Percentiles rank a stretch among this genome's conserved stretches.
Evolutionary conservation across 2,329 filamentous ascomycete species (phyloP).

Genomic region (Escovopsis sp.): DNA sequence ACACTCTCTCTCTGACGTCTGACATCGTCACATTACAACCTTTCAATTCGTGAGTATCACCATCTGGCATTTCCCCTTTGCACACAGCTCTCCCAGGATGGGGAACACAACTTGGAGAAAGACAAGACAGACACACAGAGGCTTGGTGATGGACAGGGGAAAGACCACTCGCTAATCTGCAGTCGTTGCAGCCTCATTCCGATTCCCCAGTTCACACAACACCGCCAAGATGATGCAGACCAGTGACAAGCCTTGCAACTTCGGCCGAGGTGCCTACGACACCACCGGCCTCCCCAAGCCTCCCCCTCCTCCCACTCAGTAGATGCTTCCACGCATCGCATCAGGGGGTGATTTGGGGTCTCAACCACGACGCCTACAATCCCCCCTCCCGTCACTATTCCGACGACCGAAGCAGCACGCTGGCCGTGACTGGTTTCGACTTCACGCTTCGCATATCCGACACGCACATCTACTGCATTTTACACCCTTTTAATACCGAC

Average conservation of each 20-base stretch:
- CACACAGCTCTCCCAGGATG: too few relatives aligned
- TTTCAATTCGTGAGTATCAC: conserved; percentile 17
- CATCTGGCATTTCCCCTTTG: too few relatives aligned
- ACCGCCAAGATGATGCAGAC: conserved; percentile 21
- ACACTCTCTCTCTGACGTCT: conserved; percentile 8
- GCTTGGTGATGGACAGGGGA: too few relatives aligned
- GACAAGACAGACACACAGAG: too few relatives aligned
- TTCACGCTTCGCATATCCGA: conserved; percentile 21
- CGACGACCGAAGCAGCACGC: too few relatives aligned
- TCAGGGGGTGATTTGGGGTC: too few relatives aligned
- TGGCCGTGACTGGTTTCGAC: conserved; percentile 4
- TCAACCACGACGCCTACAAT: too few relatives aligned
- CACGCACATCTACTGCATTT: not conserved
- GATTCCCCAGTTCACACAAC: not conserved
- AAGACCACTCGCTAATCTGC: not conserved
- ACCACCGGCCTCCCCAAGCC: conserved; percentile 35
- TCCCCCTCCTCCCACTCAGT: conserved; percentile 25
- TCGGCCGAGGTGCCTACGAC: conserved; percentile 37
- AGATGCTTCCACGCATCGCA: conserved; percentile 7
- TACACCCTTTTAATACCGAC: conserved; percentile 6
- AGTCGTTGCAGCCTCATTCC: not conserved
- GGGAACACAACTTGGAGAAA: too few relatives aligned
- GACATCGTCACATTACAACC: conserved; percentile 15
- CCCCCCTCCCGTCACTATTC: too few relatives aligned
- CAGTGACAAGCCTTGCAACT: conserved; percentile 23